Evolutionary conservation across 140 eudicot genomes (phyloP).

Genomic region (Oenanthe javanica): DNA sequence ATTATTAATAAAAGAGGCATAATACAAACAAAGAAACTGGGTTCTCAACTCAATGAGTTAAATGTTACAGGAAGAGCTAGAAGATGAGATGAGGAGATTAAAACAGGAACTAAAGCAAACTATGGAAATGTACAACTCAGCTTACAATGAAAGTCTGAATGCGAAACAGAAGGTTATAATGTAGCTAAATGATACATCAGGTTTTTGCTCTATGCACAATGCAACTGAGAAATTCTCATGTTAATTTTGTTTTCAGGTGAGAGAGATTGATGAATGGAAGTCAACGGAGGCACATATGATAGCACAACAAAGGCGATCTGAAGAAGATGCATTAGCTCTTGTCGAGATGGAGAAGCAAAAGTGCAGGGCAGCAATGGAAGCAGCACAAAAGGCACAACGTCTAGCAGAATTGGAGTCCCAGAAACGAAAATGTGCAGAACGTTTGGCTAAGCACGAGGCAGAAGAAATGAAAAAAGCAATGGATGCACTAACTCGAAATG

Average conservation of each 20-base stretch:
- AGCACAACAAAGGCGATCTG: slow-evolving; percentile 21
- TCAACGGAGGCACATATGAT: slow-evolving; percentile 21
- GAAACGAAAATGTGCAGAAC: slow-evolving; percentile 31
- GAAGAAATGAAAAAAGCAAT: slow-evolving; percentile 31
- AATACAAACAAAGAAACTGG: not conserved
- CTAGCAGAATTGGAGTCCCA: slow-evolving; percentile 41
- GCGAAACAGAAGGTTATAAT: slow-evolving; percentile 35
- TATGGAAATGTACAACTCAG: slow-evolving; percentile 40
- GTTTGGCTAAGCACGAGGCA: slow-evolving; percentile 22
- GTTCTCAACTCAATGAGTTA: slow-evolving; percentile 2
- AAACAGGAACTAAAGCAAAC: slow-evolving; percentile 44
- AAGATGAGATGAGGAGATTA: slow-evolving; percentile 39
- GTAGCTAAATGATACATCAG: not conserved
- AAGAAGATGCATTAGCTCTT: slow-evolving; percentile 32
- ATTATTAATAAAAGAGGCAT: not conserved
- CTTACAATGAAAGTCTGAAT: slow-evolving; percentile 35
- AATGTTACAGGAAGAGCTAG: slow-evolving; percentile 35
- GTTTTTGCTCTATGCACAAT: not conserved
- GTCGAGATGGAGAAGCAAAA: slow-evolving; percentile 44
- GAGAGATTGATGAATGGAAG: slow-evolving; percentile 31
- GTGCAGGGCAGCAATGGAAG: slow-evolving; percentile 45
- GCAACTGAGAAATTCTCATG: not conserved
- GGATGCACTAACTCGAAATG: slow-evolving; percentile 17
- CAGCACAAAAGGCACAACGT: slow-evolving; percentile 41
- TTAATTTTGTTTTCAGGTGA: slow-evolving; percentile 24